Evolutionary conservation across 495 filamentous ascomycete genomes (phyloP).

Genomic region (Terfezia claveryi): DNA sequence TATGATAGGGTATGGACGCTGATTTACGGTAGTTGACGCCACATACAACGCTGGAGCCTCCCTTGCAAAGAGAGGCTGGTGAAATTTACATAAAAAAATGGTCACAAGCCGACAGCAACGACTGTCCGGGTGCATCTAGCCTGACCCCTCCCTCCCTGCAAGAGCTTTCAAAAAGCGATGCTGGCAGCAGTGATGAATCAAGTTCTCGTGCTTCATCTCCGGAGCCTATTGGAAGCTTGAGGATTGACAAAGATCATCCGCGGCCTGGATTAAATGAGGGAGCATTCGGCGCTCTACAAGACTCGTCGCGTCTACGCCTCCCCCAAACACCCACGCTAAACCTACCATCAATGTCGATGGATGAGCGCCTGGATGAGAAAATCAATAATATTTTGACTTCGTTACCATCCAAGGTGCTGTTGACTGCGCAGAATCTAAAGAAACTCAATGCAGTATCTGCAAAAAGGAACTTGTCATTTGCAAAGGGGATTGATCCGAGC

Average conservation of each 20-base stretch:
- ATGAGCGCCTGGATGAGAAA: slow-evolving; percentile 60
- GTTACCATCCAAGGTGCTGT: slow-evolving; percentile 58
- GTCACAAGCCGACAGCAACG: too few species aligned
- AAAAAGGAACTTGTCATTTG: slow-evolving; percentile 5
- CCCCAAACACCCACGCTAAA: slow-evolving; percentile 8
- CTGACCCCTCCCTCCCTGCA: too few species aligned
- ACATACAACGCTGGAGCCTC: not conserved
- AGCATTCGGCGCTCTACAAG: not conserved
- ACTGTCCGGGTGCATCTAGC: too few species aligned
- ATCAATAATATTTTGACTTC: slow-evolving; percentile 63
- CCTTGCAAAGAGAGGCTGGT: too few species aligned
- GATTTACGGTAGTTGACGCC: not conserved
- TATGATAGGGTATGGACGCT: too few species aligned
- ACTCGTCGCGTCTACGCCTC: not conserved
- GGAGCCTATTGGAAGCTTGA: not conserved
- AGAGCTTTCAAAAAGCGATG: not conserved
- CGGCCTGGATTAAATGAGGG: not conserved
- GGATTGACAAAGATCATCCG: not conserved
- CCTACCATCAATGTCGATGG: slow-evolving; percentile 6
- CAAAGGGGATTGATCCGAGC: slow-evolving; percentile 21
- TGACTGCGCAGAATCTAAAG: slow-evolving; percentile 33
- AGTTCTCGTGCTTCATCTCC: not conserved
- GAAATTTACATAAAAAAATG: too few species aligned
- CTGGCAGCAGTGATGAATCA: not conserved
- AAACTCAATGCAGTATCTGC: slow-evolving; percentile 16